Evolutionary conservation across 164 flowering plant genomes (phyloP).

Genomic region (Chimonanthus salicifolius): DNA sequence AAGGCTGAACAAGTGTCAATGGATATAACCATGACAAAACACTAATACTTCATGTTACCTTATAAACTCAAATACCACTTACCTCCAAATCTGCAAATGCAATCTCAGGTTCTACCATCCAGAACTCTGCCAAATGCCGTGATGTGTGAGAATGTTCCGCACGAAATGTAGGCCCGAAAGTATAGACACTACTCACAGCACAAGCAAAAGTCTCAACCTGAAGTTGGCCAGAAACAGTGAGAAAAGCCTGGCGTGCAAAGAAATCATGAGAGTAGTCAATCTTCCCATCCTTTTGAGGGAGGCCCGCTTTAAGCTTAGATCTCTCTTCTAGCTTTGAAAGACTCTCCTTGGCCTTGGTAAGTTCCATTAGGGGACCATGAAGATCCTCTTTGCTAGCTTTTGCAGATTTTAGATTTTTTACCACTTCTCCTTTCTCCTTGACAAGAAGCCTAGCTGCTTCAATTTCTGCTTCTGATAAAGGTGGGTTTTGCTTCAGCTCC

Average conservation of each 20-base stretch:
- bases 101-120: conserved; percentile 99
- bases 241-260: conserved; percentile 86
- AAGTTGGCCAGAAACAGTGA: conserved; percentile 91
- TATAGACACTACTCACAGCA: conserved; percentile 81
- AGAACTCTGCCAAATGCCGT: conserved; percentile 94
- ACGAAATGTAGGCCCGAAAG: conserved; percentile 95
- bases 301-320: conserved; percentile 65
- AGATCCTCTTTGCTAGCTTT: conserved; percentile 67
- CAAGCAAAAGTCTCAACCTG: conserved; percentile 92
- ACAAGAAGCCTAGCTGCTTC: conserved; percentile 55
- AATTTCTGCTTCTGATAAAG: conserved; percentile 68
- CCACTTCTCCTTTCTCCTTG: conserved; percentile 64
- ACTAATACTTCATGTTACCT: not conserved
- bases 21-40: no score
- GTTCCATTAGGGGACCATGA: conserved; percentile 52
- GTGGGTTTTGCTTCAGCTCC: conserved; percentile 73
- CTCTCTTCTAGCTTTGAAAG: conserved; percentile 63
- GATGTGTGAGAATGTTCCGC: conserved; percentile 97
- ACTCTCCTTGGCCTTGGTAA: conserved; percentile 66
- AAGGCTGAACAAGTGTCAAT: not conserved
- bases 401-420: conserved; percentile 52
- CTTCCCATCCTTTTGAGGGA: conserved; percentile 83
- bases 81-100: conserved; percentile 96
- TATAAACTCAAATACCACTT: not conserved
- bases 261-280: conserved; percentile 79